Evolutionary conservation across 2,329 filamentous ascomycete species (phyloP), one percentile per base, ranked within the genome.

Genomic region (Fusarium tricinctum): DNA sequence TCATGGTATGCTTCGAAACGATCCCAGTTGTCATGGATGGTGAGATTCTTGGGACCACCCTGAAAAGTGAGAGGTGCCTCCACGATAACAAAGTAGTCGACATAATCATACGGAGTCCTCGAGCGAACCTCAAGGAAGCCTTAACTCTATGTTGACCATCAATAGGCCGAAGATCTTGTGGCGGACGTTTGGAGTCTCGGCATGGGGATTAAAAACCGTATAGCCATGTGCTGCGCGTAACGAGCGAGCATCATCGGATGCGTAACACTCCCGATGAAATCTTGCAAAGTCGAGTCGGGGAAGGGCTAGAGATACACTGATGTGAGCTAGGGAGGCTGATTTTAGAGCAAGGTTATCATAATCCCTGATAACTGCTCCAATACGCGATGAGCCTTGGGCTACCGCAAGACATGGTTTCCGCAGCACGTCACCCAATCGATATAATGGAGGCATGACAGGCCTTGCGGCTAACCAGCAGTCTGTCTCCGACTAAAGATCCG

Each of bases 81-180:
- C 50, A 90, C 82, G 33, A 91, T 82, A 71, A 91, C 81, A 69
- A 89, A 91, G 77, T 89, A 89, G 78, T 91, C 88, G 61, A 91
- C 87, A 42, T 84, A 78, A 39, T 84, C 76, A 58, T 85, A 84
- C 17, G 89, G 82, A 4, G 85, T 85, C 70, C 87, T 82, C 5
- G 91, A 80, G 13, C 88, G 85, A 47, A 91, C 86, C 75, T 91
- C 88, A 42, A 91, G 81, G 83, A 87, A 89, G 77, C 91, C 88
- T 14, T 14, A 91, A 80, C 77, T 91, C 89, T 4, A 82, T 85
- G 68, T 88, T 89, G 69, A 90, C 77, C 81, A 90, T 84, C 70
- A 89, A 81, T 3, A 91, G 80, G 73, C 91, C 89, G 61, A 78
- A 79, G 28, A 79, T 66, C 56, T 77, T 79, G 69, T 76, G 77